Conservation (phyloP, 176 grass and related monocot genomes). For the Oropetium thomaeum region DNA sequence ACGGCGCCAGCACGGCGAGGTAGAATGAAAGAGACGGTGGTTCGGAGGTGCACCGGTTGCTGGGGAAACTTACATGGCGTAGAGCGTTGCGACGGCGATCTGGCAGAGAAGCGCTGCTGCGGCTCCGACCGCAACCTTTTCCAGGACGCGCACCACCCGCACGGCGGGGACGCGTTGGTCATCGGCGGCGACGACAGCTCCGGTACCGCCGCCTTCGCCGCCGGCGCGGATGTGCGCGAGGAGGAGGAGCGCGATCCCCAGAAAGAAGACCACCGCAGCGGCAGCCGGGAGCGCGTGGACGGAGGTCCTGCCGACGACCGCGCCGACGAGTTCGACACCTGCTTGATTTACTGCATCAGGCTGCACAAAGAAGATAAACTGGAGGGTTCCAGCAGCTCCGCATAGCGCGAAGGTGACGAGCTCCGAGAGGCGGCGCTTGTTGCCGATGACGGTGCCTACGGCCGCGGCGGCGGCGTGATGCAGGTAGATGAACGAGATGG, state of each 20-base stretch:
- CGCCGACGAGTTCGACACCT: too few relatives aligned
- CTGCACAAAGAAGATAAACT: not conserved
- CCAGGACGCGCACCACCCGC: not conserved
- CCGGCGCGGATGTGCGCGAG: not conserved
- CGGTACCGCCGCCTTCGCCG: not conserved
- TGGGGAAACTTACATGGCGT: not conserved
- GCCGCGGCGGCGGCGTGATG: not conserved
- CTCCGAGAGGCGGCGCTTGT: not conserved
- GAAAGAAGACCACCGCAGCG: not conserved
- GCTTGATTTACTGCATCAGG: too few relatives aligned
- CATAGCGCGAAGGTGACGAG: not conserved
- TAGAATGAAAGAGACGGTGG: too few relatives aligned
- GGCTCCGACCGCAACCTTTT: not conserved
- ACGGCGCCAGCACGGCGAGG: too few relatives aligned
- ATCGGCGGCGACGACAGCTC: too few relatives aligned
- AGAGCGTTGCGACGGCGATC: not conserved
- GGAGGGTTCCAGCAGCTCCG: not conserved
- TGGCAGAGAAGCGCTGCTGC: not conserved
- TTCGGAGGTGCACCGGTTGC: too few relatives aligned
- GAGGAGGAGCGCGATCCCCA: not conserved
- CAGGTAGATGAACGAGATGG: not conserved
- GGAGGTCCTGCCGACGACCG: not conserved
- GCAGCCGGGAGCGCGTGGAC: not conserved
- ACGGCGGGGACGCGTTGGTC: not conserved
- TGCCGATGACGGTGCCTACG: not conserved